Conservation (phyloP, 2,329 filamentous ascomycete genomes). For the Diaporthe longicolla region DNA sequence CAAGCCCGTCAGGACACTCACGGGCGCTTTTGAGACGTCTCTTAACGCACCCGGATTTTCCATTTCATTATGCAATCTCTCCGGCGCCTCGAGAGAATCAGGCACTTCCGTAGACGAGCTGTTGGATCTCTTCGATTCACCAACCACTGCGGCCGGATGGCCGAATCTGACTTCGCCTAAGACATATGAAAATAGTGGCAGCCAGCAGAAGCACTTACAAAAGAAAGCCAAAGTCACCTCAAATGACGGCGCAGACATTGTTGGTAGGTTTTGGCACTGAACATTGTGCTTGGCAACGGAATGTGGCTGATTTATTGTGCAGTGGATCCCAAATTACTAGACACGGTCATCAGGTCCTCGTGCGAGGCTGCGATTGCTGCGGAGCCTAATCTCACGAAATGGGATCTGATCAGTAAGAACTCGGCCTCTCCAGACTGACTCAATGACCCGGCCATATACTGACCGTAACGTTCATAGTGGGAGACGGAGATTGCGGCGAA, state of each 20-base stretch:
- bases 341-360: slow-evolving; percentile 21
- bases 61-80: slow-evolving; percentile 67
- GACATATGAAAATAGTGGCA: background rate
- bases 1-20: slow-evolving; percentile 61
- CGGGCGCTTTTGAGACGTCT: slow-evolving; percentile 65
- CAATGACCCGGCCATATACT: background rate
- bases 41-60: slow-evolving; percentile 70
- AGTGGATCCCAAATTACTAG: slow-evolving; percentile 31
- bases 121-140: slow-evolving; percentile 62
- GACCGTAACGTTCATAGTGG: slow-evolving; percentile 40
- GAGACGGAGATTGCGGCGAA: slow-evolving; percentile 53
- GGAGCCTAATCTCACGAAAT: slow-evolving; percentile 52
- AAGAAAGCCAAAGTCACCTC: slow-evolving; percentile 2
- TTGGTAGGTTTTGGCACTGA: background rate
- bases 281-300: background rate
- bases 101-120: slow-evolving; percentile 53
- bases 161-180: slow-evolving; percentile 52
- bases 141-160: slow-evolving; percentile 66
- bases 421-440: background rate
- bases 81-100: slow-evolving; percentile 49
- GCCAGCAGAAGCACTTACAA: background rate
- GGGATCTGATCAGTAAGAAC: slow-evolving; percentile 50
- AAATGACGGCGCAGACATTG: slow-evolving; percentile 27
- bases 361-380: slow-evolving; percentile 54
- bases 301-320: background rate